Conservation (phyloP, 805 yeast genomes). For the Candida khao-thaluensis region DNA sequence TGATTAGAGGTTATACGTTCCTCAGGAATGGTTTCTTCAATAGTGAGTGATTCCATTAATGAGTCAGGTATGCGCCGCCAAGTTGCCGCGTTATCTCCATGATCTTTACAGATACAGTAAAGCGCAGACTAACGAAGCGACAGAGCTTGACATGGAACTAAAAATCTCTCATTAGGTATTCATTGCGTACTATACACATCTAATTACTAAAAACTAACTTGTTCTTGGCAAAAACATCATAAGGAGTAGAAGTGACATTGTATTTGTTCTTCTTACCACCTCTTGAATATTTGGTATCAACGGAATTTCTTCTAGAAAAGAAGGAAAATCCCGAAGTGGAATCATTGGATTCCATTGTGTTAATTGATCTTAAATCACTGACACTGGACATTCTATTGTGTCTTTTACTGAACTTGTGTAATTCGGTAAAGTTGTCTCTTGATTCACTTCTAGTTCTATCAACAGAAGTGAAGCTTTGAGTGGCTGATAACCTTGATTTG, state of each 20-base stretch:
- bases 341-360: constrained; percentile 14
- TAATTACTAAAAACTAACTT: constrained; percentile 13
- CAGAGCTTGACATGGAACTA: background rate
- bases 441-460: constrained; percentile 17
- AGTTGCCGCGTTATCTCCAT: no score
- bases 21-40: no score
- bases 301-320: constrained; percentile 15
- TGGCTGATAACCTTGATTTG: constrained; percentile 7
- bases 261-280: constrained; percentile 17
- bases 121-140: no score
- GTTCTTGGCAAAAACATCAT: constrained; percentile 16
- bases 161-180: constrained; percentile 7
- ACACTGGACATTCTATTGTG: constrained; percentile 13
- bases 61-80: no score
- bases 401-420: constrained; percentile 5
- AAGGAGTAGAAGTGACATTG: constrained; percentile 16
- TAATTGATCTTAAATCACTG: constrained; percentile 15
- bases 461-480: constrained; percentile 14
- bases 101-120: no score
- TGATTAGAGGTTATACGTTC: no score
- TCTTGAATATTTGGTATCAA: constrained; percentile 12
- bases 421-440: constrained; percentile 8
- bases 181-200: constrained; percentile 5
- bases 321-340: constrained; percentile 21
- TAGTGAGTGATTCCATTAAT: no score